A percentile compares a stretch with the other conserved stretches of the same genome.
phyloP scores from a whole-genome alignment of 768 basidiomycete genomes.

The Amanita thiersii region DNA sequence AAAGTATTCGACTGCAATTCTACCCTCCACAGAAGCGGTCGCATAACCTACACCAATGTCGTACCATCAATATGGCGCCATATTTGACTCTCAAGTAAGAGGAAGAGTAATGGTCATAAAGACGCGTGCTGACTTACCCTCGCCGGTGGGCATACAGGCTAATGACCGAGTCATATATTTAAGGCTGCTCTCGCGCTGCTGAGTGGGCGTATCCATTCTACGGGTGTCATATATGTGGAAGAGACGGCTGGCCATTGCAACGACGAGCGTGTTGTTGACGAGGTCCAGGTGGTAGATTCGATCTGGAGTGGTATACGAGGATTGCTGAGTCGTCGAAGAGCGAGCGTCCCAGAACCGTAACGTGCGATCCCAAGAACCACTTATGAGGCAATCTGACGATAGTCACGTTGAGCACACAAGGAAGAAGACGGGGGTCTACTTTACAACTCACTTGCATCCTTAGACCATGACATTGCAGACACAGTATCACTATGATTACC shows the following conservation, averaged over 20 bases:
- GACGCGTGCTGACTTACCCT: slow-evolving; percentile 45
- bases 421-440: slow-evolving; percentile 18
- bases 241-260: slow-evolving; percentile 86
- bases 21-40: slow-evolving; percentile 87
- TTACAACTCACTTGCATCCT: slow-evolving; percentile 3
- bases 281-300: slow-evolving; percentile 82
- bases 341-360: slow-evolving; percentile 85
- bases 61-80: too few species aligned
- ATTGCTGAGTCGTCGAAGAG: slow-evolving; percentile 44
- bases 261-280: slow-evolving; percentile 72
- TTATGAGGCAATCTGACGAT: slow-evolving; percentile 58
- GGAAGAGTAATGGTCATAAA: slow-evolving; percentile 2
- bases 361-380: slow-evolving; percentile 90
- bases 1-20: slow-evolving; percentile 97
- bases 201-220: slow-evolving; percentile 65
- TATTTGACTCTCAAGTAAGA: too few species aligned
- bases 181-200: slow-evolving; percentile 84
- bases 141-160: slow-evolving; percentile 88
- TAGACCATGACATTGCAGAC: slow-evolving; percentile 56
- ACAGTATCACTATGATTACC: slow-evolving; percentile 80
- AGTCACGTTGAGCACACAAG: not conserved
- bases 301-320: slow-evolving; percentile 64
- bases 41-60: too few species aligned
- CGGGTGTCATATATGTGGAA: slow-evolving; percentile 88
- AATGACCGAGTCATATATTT: slow-evolving; percentile 93